Evolutionary conservation across 179 eudicot genomes (phyloP), one percentile per base, ranked within the genome.

Genomic region (Pouteria campechiana): DNA sequence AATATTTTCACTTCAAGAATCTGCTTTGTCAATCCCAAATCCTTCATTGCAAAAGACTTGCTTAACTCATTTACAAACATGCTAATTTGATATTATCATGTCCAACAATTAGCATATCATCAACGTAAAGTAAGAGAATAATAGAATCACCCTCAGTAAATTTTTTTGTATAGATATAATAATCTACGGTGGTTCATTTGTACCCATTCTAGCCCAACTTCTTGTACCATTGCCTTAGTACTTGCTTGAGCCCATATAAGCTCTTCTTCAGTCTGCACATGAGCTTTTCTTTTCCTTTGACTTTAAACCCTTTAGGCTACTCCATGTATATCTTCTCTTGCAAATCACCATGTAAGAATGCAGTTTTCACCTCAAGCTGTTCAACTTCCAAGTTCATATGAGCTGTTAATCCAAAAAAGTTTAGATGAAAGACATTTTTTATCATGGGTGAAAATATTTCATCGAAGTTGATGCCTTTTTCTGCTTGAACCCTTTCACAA

Each of bases 271-370:
- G n/a, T n/a, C n/a, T n/a, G n/a, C n/a, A n/a, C n/a, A n/a, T n/a
- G n/a, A n/a, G n/a, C n/a, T n/a, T n/a, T n/a, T n/a, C n/a, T 32
- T 52, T 52, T 6, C 37, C 48, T 7, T 52, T 25, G 21, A 52
- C 21, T 3, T 8, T 10, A 15, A 31, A 34, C 3, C 42, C 52
- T 3, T 48, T 8, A 18, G 37, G 46, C 7, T 50, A 46, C 13
- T 12, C 2, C 14, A 37, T 50, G 30, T 38, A 27, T 4, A 39
- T 28, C 22, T 34, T 41, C 17, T 34, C 19, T 5, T 34, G 2
- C 14, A 48, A 37, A 15, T 33, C 22, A 13, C 32, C 32, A 22
- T 16, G 32, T 3, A 42, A 25, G 7, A 41, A 41, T 7, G 34
- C 2, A 0, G 27, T 32, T 13, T 42, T 24, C 24, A 32, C 10